Base-by-base conservation (phyloP, 805 yeast genomes). In the Komagataella pastoris region DNA sequence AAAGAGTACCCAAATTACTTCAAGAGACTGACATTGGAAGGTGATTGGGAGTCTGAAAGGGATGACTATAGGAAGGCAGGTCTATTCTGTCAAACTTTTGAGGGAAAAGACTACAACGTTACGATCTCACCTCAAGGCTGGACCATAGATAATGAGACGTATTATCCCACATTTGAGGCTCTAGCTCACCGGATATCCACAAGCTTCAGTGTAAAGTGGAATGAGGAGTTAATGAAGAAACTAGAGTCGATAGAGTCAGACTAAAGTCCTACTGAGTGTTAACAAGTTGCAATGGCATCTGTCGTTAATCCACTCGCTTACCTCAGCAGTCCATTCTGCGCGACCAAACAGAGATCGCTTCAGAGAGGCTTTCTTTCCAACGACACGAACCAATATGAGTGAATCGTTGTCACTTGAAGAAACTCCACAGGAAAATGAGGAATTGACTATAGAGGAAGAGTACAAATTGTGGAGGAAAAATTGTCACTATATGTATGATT, bases 401-500 rank as follows among this genome's bases (percentile, higher is more conserved):
- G 40, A 5, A 30, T 8, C 40, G 7, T 10, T 10, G 14, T 30
- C 40, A 14, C 14, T 30, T 30, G 40, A 30, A 10, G 40, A 30
- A 14, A 10, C 40, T 30, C 40, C 40, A 36, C 58, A 56, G 24
- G 52, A 59, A 51, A 69, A 69, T 45, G 63, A 64, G 44, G 76
- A 73, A 54, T 59, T 72, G 50, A 69, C 78, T 12, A 74, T 79
- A 51, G 68, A 77, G 54, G 82, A 78, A 57, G 95, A 86, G 62
- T 85, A 86, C 61, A 80, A 83, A 54, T 64, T 85, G 55, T 86
- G 95, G 95, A 74, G 87, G 54, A 79, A 85, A 60, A 86, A 85
- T 59, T 85, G 90, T 56, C 83, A 86, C 10, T 80, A 74, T 58
- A 85, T 86, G 93, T 86, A 86, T 57, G 89, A 85, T 58, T 85